Conservation (phyloP, 257 asterid genomes). For the Solanum gracilifrons region DNA sequence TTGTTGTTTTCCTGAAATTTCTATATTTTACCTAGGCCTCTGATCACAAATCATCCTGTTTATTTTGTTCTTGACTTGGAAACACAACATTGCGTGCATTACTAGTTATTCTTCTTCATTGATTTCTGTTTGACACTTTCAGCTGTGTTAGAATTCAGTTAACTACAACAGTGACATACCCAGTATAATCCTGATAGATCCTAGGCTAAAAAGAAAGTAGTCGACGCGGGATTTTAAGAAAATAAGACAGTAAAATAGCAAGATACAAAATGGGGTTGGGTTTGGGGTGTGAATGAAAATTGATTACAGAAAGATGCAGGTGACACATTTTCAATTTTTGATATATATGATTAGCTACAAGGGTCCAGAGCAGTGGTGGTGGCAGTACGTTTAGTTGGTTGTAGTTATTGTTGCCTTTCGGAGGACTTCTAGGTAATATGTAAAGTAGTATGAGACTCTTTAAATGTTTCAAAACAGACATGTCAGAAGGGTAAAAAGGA, state of each 20-base stretch:
- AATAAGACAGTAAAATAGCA: neutral
- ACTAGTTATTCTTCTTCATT: neutral
- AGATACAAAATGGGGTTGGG: neutral
- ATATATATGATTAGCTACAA: neutral
- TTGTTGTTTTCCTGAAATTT: neutral
- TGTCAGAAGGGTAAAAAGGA: neutral
- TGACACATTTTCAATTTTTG: neutral
- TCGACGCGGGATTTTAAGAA: neutral
- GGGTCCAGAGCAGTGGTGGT: neutral
- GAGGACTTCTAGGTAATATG: neutral
- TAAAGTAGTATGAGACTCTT: neutral
- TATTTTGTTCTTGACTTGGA: neutral
- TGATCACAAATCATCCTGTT: neutral
- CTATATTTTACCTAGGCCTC: neutral
- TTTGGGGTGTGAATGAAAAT: neutral
- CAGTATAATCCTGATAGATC: neutral
- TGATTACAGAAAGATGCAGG: neutral
- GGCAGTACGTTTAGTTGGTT: neutral
- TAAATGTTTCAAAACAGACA: neutral
- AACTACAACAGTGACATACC: neutral
- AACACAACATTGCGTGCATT: neutral
- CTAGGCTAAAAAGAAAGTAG: neutral
- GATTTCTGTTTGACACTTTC: neutral
- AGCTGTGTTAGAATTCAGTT: neutral
- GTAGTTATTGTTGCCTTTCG: neutral